Evolutionary conservation across 1,284 basidiomycete species (phyloP), one percentile per base, ranked within the genome.

Genomic region (Bjerkandera adusta): DNA sequence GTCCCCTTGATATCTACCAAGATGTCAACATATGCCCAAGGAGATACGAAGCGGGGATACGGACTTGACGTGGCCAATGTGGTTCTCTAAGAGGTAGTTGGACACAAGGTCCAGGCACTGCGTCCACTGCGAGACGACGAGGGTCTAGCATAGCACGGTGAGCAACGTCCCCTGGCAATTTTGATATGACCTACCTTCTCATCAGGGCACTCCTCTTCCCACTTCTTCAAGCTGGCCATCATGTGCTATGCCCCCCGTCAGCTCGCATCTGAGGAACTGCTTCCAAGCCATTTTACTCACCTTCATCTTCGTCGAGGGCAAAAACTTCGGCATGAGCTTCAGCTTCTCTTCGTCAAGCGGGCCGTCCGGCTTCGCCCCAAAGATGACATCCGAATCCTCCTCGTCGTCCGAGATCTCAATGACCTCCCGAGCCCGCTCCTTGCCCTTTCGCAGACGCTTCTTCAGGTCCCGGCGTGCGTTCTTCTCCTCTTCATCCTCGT

Each of bases 251-350:
- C 43, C 45, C 4, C 4, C 12, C 24, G 39, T 12, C 15, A 22
- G 32, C n/a, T n/a, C n/a, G n/a, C n/a, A n/a, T n/a, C n/a, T 48
- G 25, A 45, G 13, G 11, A 49, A 33, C 18, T 16, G 6, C 8
- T 26, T 15, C n/a, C 22, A 18, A 11, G 18, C n/a, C 11, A 25
- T 12, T 18, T 24, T n/a, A 52, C 68, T 27, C 46, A 79, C 78
- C 68, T 80, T 81, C 79, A 82, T 80, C 69, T 83, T 83, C 1
- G 77, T 80, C 3, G 79, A 81, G 0, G 79, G 77, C 32, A 81
- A 57, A 62, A 81, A 79, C 26, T 64, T 62, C 4, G 73, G 68
- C 67, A 76, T 69, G 18, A 69, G 50, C 50, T 72, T 70, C 44
- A 75, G 54, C 44, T 52, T 57, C 6, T 61, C 65, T 29, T 54